These are phyloP conservation scores for Dioscorea dumetorum DNA, from an alignment of 106 monocot species.

Conservation along the genomic window DNA sequence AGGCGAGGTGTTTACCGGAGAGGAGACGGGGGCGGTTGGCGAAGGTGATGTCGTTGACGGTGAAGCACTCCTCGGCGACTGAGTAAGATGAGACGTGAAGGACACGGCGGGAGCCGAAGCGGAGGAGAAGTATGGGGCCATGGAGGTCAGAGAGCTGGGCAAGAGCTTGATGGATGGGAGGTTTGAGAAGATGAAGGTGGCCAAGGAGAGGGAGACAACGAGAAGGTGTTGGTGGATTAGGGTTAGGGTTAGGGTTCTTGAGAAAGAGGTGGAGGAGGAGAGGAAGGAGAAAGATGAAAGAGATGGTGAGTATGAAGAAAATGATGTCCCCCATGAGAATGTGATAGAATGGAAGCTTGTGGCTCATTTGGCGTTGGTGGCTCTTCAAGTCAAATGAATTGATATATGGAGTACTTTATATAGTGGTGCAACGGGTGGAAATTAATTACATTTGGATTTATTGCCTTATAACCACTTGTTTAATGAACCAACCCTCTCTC, in stretches of 20 bases:
- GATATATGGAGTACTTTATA: too few species aligned
- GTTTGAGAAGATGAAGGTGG: slow-evolving; percentile 28
- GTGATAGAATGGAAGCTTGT: too few species aligned
- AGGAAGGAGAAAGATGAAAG: neutral
- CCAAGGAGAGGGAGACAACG: slow-evolving; percentile 25
- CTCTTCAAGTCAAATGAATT: too few species aligned
- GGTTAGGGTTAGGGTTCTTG: neutral
- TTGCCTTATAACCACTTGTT: too few species aligned
- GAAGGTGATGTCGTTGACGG: slow-evolving; percentile 5
- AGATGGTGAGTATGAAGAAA: too few species aligned
- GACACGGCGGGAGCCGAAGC: slow-evolving; percentile 5
- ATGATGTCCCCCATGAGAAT: too few species aligned
- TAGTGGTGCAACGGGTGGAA: too few species aligned
- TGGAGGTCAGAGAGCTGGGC: slow-evolving; percentile 9
- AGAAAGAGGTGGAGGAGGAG: neutral
- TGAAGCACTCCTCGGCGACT: slow-evolving; percentile 14
- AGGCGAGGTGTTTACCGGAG: slow-evolving; percentile 1
- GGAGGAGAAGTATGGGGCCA: slow-evolving; percentile 24
- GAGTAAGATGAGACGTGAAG: slow-evolving; percentile 18
- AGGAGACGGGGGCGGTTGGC: slow-evolving; percentile 9
- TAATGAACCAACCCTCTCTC: too few species aligned
- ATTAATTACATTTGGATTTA: too few species aligned
- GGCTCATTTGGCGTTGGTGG: too few species aligned
- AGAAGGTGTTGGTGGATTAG: slow-evolving; percentile 7
- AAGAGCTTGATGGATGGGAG: slow-evolving; percentile 22